Conservation (phyloP, 2,329 filamentous ascomycete genomes). For the Talaromyces sp. region DNA sequence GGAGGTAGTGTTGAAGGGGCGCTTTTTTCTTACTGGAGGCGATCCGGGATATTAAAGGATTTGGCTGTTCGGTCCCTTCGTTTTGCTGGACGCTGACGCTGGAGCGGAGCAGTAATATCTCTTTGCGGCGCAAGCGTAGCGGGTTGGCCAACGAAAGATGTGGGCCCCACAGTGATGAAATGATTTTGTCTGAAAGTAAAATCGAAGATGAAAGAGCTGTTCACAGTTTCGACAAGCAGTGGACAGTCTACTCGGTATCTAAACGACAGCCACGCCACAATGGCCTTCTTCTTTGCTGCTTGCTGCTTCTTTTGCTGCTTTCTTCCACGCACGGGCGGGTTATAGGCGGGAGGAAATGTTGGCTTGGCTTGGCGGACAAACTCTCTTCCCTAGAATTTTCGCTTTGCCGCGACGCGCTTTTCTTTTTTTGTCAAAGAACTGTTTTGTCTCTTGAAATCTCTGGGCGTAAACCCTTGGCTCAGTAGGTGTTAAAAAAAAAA, state of each 20-base stretch:
- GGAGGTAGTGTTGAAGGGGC: constrained; percentile 13
- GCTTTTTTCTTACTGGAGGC: constrained; percentile 17
- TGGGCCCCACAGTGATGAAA: constrained; percentile 20
- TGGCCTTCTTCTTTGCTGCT: constrained; percentile 10
- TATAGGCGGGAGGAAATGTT: neutral
- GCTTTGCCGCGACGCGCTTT: neutral
- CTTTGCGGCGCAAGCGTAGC: constrained; percentile 18
- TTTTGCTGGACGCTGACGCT: constrained; percentile 6
- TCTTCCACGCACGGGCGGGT: neutral
- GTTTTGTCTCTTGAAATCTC: neutral
- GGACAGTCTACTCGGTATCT: neutral
- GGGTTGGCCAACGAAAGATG: constrained; percentile 15
- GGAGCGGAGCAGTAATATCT: constrained; percentile 19
- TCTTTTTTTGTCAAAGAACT: neutral
- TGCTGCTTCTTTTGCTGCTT: neutral
- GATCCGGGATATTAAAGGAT: constrained; percentile 16
- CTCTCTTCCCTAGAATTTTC: constrained; percentile 2
- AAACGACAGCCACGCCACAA: constrained; percentile 1
- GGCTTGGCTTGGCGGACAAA: constrained; percentile 8
- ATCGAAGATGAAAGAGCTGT: neutral
- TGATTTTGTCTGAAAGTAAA: neutral
- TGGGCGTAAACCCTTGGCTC: neutral
- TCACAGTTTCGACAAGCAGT: neutral
- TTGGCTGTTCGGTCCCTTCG: constrained; percentile 6
- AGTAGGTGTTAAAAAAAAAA: too few relatives aligned